phyloP scores from a whole-genome alignment of 2,329 filamentous ascomycete genomes.

The Anisogramma anomala region DNA sequence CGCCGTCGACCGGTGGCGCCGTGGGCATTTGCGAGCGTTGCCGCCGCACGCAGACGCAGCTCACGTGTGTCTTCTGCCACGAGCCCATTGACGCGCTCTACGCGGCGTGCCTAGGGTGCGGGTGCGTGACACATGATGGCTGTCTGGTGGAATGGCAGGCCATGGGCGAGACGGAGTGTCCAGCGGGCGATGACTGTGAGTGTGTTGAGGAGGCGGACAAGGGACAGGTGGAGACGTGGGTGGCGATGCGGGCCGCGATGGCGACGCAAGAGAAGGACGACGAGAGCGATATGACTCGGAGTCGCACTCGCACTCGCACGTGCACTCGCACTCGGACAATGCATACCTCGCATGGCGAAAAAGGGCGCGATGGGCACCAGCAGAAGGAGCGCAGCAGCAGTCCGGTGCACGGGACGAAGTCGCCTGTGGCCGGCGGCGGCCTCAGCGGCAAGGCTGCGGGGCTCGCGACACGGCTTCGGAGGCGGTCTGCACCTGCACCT shows the following conservation, averaged over 20 bases:
- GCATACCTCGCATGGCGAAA: conserved; percentile 12
- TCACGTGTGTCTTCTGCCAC: conserved; percentile 51
- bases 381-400: conserved; percentile 15
- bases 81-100: conserved; percentile 50
- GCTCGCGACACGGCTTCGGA: conserved; percentile 15
- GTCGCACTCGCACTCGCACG: too few relatives aligned
- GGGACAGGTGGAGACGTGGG: conserved; percentile 51
- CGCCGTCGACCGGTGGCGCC: conserved; percentile 31
- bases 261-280: conserved; percentile 23
- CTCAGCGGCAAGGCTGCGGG: conserved; percentile 4
- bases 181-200: conserved; percentile 53
- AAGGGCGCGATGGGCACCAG: not conserved
- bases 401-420: conserved; percentile 2
- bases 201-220: conserved; percentile 45
- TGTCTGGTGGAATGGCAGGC: conserved; percentile 50
- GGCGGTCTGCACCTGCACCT: conserved; percentile 19
- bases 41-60: conserved; percentile 42
- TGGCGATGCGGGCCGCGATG: conserved; percentile 38
- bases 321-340: too few relatives aligned
- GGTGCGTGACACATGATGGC: conserved; percentile 47
- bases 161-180: conserved; percentile 44
- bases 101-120: conserved; percentile 49
- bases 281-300: conserved; percentile 18
- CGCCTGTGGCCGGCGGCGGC: conserved; percentile 6
- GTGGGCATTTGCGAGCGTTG: conserved; percentile 41